phyloP scores from a whole-genome alignment of 306 rosid genomes.

The Gillenia trifoliata region DNA sequence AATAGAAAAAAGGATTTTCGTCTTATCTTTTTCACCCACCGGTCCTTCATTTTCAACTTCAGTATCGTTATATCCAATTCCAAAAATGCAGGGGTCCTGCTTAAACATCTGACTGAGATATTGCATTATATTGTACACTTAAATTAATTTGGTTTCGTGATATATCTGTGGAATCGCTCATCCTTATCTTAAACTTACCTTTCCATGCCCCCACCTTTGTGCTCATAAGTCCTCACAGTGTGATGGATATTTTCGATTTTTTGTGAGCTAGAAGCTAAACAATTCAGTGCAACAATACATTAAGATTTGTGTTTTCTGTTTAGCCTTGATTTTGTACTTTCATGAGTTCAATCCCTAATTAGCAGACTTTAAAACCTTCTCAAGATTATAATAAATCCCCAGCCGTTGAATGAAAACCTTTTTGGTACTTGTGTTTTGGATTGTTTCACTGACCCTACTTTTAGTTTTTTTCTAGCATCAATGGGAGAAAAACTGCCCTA shows the following conservation, averaged over 20 bases:
- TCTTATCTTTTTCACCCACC: background rate
- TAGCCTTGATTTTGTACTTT: background rate
- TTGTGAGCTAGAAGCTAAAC: background rate
- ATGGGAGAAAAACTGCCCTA: no score
- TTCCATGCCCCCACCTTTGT: background rate
- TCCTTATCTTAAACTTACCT: background rate
- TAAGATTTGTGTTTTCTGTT: background rate
- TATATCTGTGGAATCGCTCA: background rate
- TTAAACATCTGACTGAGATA: background rate
- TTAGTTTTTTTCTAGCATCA: no score
- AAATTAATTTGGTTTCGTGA: background rate
- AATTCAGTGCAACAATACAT: background rate
- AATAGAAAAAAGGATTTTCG: background rate
- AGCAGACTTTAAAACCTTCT: background rate
- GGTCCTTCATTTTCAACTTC: background rate
- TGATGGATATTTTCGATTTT: background rate
- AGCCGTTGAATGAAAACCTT: background rate
- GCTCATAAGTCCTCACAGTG: background rate
- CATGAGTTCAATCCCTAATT: background rate
- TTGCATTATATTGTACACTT: background rate
- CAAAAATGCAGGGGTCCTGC: background rate
- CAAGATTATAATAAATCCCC: background rate
- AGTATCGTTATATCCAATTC: background rate
- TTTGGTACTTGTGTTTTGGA: background rate
- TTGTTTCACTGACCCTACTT: background rate